phyloP scores from a whole-genome alignment of 1,139 yeast species.

The Kodamaea ohmeri region DNA sequence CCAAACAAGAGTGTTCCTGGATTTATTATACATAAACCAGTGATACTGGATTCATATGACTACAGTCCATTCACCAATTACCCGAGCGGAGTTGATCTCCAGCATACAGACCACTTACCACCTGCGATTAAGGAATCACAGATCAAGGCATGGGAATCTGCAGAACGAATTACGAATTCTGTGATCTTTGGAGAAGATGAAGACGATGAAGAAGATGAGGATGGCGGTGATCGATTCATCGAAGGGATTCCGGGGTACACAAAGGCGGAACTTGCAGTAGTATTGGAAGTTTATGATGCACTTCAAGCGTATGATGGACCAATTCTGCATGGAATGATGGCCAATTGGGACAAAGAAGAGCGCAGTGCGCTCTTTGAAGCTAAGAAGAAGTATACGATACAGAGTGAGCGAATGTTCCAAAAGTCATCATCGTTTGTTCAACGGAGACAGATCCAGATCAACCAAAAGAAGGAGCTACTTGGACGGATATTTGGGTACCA shows the following conservation, averaged over 20 bases:
- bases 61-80: slow-evolving; percentile 24
- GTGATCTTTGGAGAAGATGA: slow-evolving; percentile 37
- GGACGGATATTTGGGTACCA: slow-evolving; percentile 39
- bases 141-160: slow-evolving; percentile 48
- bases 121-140: slow-evolving; percentile 32
- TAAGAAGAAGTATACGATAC: slow-evolving; percentile 31
- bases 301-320: slow-evolving; percentile 12
- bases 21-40: slow-evolving; percentile 21
- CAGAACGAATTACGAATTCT: slow-evolving; percentile 38
- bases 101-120: slow-evolving; percentile 20
- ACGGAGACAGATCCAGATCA: slow-evolving; percentile 41
- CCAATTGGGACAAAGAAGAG: slow-evolving; percentile 22
- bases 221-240: slow-evolving; percentile 15
- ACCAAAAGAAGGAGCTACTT: slow-evolving; percentile 42
- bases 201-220: slow-evolving; percentile 18
- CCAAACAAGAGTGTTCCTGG: slow-evolving; percentile 18
- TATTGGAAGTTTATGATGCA: slow-evolving; percentile 16
- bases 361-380: slow-evolving; percentile 30
- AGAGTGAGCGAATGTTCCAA: slow-evolving; percentile 35
- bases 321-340: slow-evolving; percentile 4
- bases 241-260: slow-evolving; percentile 43
- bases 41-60: slow-evolving; percentile 22
- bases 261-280: slow-evolving; percentile 32
- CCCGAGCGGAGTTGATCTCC: slow-evolving; percentile 21
- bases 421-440: slow-evolving; percentile 36